A percentile compares a stretch with the other conserved stretches of the same genome.
phyloP scores from a whole-genome alignment of 345 rosid genomes.

The Citrus reticulata region DNA sequence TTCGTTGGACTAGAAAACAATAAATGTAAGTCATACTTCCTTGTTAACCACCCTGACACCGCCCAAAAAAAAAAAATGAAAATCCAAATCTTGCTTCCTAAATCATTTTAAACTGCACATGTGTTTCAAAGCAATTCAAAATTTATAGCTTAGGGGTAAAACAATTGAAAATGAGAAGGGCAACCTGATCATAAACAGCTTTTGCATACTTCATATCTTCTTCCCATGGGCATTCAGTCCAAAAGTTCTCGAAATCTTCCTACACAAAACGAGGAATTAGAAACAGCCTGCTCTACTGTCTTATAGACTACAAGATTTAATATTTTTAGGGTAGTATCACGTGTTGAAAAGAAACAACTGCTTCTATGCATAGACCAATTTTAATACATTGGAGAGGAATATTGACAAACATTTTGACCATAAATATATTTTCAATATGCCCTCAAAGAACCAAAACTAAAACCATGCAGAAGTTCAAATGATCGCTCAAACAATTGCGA shows the following conservation, averaged over 20 bases:
- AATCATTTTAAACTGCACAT: not conserved
- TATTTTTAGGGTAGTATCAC: not conserved
- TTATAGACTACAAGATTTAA: not conserved
- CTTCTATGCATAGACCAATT: not conserved
- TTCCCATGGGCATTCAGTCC: slow-evolving; percentile 96
- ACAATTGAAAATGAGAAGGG: not conserved
- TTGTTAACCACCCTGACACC: too few relatives aligned
- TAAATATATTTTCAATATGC: not conserved
- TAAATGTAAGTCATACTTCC: too few relatives aligned
- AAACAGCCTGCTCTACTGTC: not conserved
- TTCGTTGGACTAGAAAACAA: not conserved
- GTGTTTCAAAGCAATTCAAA: not conserved
- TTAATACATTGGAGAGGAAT: not conserved
- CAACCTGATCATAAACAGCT: slow-evolving; percentile 82
- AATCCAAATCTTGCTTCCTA: not conserved
- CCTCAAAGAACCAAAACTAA: not conserved
- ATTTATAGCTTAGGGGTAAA: not conserved
- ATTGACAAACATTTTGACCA: not conserved
- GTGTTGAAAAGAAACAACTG: not conserved
- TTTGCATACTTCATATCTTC: slow-evolving; percentile 84
- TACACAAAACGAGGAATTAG: slow-evolving; percentile 40
- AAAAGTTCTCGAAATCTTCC: slow-evolving; percentile 94
- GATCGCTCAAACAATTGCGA: not conserved
- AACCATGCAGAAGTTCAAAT: not conserved
- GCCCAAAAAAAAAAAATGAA: not conserved